Evolutionary conservation across 805 yeast genomes (phyloP).

Genomic region (Teunomyces panamensis): DNA sequence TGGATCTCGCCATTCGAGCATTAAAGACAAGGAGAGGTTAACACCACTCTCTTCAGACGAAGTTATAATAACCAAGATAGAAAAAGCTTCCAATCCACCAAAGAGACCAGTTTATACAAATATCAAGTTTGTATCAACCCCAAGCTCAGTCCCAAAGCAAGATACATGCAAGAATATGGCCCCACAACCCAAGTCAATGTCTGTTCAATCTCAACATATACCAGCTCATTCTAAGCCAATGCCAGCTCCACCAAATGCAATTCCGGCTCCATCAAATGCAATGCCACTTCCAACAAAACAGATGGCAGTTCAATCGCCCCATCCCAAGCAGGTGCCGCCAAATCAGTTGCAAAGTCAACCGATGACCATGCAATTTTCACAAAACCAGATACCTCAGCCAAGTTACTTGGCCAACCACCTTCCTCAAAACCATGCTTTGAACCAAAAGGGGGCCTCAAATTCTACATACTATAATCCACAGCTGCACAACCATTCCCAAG

Average conservation of each 20-base stretch:
- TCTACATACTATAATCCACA: not conserved
- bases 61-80: not conserved
- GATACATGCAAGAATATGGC: not conserved
- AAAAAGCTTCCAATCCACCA: not conserved
- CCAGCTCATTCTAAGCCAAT: too few relatives aligned
- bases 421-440: too few relatives aligned
- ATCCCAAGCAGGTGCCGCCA: too few relatives aligned
- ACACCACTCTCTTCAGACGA: constrained; percentile 10
- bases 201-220: not conserved
- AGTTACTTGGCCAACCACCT: too few relatives aligned
- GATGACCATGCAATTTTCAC: too few relatives aligned
- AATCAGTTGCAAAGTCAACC: too few relatives aligned
- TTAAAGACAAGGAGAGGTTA: constrained; percentile 11
- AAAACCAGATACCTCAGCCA: too few relatives aligned
- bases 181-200: not conserved
- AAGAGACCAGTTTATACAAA: constrained; percentile 1
- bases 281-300: too few relatives aligned
- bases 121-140: constrained; percentile 1
- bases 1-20: constrained; percentile 31
- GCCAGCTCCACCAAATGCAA: too few relatives aligned
- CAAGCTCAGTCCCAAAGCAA: not conserved
- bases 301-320: too few relatives aligned
- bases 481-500: not conserved
- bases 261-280: too few relatives aligned
- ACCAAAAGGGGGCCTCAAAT: not conserved